phyloP scores from a whole-genome alignment of 805 yeast species.

The Sugiyamaella floridensis region DNA sequence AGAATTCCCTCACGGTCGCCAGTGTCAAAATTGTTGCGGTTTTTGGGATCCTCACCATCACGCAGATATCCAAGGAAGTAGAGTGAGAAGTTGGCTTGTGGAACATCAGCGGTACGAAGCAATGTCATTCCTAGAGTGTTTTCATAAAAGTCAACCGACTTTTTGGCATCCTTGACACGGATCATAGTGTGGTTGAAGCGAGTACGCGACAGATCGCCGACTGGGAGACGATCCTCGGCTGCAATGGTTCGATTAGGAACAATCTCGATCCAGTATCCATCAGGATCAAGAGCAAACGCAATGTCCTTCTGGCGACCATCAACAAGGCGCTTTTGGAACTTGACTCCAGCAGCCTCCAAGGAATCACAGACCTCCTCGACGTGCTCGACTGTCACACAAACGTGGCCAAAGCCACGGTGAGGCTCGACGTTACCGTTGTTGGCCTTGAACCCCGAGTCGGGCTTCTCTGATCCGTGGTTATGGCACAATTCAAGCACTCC shows the following conservation, averaged over 20 bases:
- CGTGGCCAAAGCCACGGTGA: slow-evolving; percentile 88
- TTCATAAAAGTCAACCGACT: slow-evolving; percentile 70
- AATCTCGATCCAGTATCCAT: slow-evolving; percentile 94
- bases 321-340: slow-evolving; percentile 70
- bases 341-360: slow-evolving; percentile 55
- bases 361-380: slow-evolving; percentile 53
- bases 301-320: slow-evolving; percentile 92
- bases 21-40: slow-evolving; percentile 37
- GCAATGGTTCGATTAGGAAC: slow-evolving; percentile 50
- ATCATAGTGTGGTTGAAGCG: slow-evolving; percentile 87
- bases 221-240: slow-evolving; percentile 22
- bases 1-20: slow-evolving; percentile 56
- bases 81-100: slow-evolving; percentile 70
- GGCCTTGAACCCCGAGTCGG: slow-evolving; percentile 42
- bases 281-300: slow-evolving; percentile 93
- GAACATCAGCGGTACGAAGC: slow-evolving; percentile 48
- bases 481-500: slow-evolving; percentile 85
- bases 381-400: slow-evolving; percentile 81
- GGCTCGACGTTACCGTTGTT: slow-evolving; percentile 84
- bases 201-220: slow-evolving; percentile 32
- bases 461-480: slow-evolving; percentile 64
- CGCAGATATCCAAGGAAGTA: slow-evolving; percentile 72
- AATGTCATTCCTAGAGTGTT: slow-evolving; percentile 77
- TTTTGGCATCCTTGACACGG: slow-evolving; percentile 77
- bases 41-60: slow-evolving; percentile 35